A percentile compares a stretch with the other conserved stretches of the same genome.
Evolutionary conservation across 345 rosid genomes (phyloP).

Genomic region (Ceriops decandra): DNA sequence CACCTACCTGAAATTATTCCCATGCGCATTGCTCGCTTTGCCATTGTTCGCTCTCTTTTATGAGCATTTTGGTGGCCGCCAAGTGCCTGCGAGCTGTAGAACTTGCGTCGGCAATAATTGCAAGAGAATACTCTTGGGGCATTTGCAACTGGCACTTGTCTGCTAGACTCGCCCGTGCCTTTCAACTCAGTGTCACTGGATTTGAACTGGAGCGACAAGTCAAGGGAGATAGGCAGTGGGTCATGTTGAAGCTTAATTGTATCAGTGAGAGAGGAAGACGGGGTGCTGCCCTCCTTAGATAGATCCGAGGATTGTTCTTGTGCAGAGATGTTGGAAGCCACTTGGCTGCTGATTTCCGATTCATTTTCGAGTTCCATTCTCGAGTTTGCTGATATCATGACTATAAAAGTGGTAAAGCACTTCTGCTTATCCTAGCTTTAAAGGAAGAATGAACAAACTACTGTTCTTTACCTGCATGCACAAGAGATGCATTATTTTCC

Average conservation of each 20-base stretch:
- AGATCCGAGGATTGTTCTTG: constrained; percentile 31
- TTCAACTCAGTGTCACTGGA: constrained; percentile 32
- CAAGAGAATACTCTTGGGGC: constrained; percentile 74
- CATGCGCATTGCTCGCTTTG: constrained; percentile 90
- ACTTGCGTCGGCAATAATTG: constrained; percentile 89
- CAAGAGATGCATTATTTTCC: neutral
- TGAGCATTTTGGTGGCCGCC: constrained; percentile 99
- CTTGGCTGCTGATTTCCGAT: constrained; percentile 37
- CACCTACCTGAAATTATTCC: constrained; percentile 52
- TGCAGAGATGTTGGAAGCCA: constrained; percentile 29
- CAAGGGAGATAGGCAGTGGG: constrained; percentile 46
- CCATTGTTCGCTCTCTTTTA: constrained; percentile 89
- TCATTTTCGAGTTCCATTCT: constrained; percentile 41
- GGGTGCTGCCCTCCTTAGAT: constrained; percentile 34
- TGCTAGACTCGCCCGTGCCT: constrained; percentile 23
- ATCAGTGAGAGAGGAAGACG: constrained; percentile 33
- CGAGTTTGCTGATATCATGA: constrained; percentile 24
- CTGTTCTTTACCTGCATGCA: constrained; percentile 15
- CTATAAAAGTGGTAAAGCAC: neutral
- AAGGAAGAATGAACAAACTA: neutral
- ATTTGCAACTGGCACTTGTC: constrained; percentile 23
- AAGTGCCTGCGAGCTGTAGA: constrained; percentile 94
- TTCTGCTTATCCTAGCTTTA: neutral
- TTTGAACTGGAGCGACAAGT: constrained; percentile 54
- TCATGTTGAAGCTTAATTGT: constrained; percentile 23